Conservation (phyloP, 208 protist species). For the Jaenimonas drosophilae region DNA sequence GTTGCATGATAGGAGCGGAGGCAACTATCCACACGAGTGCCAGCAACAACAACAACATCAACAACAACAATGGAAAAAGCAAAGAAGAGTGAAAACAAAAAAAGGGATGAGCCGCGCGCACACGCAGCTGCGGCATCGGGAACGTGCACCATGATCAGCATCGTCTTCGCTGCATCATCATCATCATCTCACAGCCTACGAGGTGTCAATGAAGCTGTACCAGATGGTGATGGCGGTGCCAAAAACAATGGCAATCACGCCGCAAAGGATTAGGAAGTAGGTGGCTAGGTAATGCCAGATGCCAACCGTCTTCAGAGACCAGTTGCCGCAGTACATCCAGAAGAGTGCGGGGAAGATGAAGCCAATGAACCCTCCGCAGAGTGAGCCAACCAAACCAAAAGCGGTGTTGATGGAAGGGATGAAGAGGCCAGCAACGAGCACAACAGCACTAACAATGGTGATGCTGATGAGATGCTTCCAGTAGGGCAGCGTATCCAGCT, state of each 20-base stretch:
- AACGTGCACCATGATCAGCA: no score
- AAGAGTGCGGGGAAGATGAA: conserved; percentile 28
- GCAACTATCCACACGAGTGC: no score
- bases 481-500: conserved; percentile 3
- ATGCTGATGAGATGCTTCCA: conserved; percentile 7
- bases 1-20: no score
- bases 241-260: conserved; percentile 14
- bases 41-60: no score
- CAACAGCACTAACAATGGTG: background rate
- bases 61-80: no score
- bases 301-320: conserved; percentile 6
- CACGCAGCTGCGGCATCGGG: no score
- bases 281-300: conserved; percentile 12
- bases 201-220: no score
- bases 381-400: conserved; percentile 18
- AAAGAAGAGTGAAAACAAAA: no score
- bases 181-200: no score
- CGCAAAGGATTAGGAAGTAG: conserved; percentile 11
- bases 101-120: no score
- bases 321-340: conserved; percentile 15
- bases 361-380: conserved; percentile 18
- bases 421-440: background rate
- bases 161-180: no score
- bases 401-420: conserved; percentile 3
- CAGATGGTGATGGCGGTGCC: conserved; percentile 8